Conservation (phyloP, 345 rosid genomes). For the Citropsis articulata region DNA sequence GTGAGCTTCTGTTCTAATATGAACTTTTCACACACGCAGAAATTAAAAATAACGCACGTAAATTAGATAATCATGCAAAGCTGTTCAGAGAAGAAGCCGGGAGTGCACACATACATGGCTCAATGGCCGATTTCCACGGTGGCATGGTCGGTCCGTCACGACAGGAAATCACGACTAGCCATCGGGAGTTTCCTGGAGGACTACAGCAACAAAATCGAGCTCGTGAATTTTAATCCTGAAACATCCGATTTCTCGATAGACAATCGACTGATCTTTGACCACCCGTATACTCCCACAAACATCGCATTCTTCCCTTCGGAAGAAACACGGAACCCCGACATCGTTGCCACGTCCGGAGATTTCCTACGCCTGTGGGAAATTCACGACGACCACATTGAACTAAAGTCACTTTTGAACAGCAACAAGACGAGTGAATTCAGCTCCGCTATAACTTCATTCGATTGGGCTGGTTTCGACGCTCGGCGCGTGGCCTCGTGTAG, state of each 20-base stretch:
- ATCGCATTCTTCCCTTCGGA: constrained; percentile 56
- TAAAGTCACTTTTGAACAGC: constrained; percentile 39
- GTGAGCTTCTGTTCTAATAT: no score
- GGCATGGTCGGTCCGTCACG: constrained; percentile 53
- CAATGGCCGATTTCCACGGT: constrained; percentile 51
- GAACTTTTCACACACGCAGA: no score
- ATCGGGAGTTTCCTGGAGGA: constrained; percentile 57
- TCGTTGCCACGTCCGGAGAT: constrained; percentile 56
- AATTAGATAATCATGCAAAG: constrained; percentile 34
- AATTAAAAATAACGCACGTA: no score
- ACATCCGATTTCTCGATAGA: constrained; percentile 41
- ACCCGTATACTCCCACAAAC: constrained; percentile 63
- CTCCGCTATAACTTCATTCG: constrained; percentile 55
- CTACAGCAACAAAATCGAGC: constrained; percentile 49
- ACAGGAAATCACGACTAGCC: constrained; percentile 43
- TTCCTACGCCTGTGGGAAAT: constrained; percentile 53
- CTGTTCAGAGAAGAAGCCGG: constrained; percentile 29
- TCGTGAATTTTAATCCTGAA: constrained; percentile 41
- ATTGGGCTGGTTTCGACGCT: constrained; percentile 53
- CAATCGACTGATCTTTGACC: constrained; percentile 44
- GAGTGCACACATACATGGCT: constrained; percentile 42
- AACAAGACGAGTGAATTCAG: constrained; percentile 45
- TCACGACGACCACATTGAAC: constrained; percentile 46
- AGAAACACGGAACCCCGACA: constrained; percentile 35
- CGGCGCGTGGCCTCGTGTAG: constrained; percentile 42